Evolutionary conservation across 148 eudicot species (phyloP).

Genomic region (Diospyros lotus): DNA sequence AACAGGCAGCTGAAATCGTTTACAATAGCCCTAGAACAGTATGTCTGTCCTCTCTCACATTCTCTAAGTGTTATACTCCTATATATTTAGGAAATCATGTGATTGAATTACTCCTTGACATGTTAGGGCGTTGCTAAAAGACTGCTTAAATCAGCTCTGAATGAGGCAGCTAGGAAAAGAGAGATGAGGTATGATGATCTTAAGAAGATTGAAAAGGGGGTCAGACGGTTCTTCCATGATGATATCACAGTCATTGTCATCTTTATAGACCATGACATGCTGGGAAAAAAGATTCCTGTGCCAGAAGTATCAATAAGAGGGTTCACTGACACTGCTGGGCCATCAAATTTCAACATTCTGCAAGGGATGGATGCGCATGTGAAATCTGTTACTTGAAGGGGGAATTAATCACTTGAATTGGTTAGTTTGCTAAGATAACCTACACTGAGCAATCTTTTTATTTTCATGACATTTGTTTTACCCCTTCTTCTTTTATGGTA

Average conservation of each 20-base stretch:
- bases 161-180: conserved; percentile 41
- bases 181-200: conserved; percentile 34
- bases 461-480: neutral
- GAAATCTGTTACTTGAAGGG: neutral
- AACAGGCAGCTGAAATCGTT: conserved; percentile 57
- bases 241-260: conserved; percentile 66
- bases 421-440: neutral
- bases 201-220: conserved; percentile 34
- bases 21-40: conserved; percentile 42
- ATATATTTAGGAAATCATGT: neutral
- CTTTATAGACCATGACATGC: conserved; percentile 50
- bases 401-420: neutral
- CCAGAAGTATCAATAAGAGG: conserved; percentile 34
- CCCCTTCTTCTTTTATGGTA: neutral
- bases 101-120: neutral
- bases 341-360: conserved; percentile 33
- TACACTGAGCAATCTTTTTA: neutral
- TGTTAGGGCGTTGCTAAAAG: conserved; percentile 67
- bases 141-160: conserved; percentile 44
- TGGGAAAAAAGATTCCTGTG: conserved; percentile 12
- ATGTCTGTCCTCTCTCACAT: conserved; percentile 17
- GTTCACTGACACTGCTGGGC: conserved; percentile 28
- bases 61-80: neutral
- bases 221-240: conserved; percentile 55
- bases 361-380: conserved; percentile 10